A percentile compares a stretch with the other conserved stretches of the same genome.
Conservation (phyloP, 352 stramenopile genomes). For the Phytophthora cryptogea region DNA sequence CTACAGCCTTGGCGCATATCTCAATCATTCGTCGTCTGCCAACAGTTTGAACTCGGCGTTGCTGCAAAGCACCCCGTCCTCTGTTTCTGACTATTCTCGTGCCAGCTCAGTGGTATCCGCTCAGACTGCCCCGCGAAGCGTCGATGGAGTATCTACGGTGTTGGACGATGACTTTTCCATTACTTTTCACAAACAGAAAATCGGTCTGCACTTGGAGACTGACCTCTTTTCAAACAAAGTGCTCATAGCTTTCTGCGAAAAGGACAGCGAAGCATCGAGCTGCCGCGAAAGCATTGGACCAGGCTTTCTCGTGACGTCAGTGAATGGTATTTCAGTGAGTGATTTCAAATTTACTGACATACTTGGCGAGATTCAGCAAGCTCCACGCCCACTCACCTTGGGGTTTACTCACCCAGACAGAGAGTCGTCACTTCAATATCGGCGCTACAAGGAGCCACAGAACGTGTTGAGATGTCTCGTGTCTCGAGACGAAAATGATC, state of each 20-base stretch:
- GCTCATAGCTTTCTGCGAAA: constrained; percentile 65
- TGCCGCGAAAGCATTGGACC: constrained; percentile 44
- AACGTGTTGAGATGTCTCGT: constrained; percentile 61
- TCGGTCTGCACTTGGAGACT: constrained; percentile 72
- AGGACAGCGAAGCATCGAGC: constrained; percentile 58
- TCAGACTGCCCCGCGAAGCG: constrained; percentile 3
- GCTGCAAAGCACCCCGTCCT: constrained; percentile 1
- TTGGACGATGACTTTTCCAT: constrained; percentile 59
- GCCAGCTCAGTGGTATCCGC: constrained; percentile 12
- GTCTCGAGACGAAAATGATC: constrained; percentile 46
- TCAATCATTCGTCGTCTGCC: constrained; percentile 19
- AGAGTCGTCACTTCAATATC: constrained; percentile 34
- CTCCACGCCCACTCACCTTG: constrained; percentile 52
- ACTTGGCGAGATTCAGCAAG: constrained; percentile 51
- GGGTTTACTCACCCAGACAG: constrained; percentile 55
- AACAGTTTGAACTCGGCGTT: constrained; percentile 15
- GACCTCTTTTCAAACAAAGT: constrained; percentile 65
- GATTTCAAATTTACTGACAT: constrained; percentile 55
- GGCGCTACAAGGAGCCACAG: constrained; percentile 51
- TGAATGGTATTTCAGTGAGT: constrained; percentile 56
- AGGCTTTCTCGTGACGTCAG: constrained; percentile 64
- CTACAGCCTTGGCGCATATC: constrained; percentile 1
- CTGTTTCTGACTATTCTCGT: constrained; percentile 20
- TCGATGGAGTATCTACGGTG: constrained; percentile 6
- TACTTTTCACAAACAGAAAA: constrained; percentile 61